Base-by-base conservation (phyloP, 2,329 filamentous ascomycete genomes). In the Phyllosticta capitalensis region DNA sequence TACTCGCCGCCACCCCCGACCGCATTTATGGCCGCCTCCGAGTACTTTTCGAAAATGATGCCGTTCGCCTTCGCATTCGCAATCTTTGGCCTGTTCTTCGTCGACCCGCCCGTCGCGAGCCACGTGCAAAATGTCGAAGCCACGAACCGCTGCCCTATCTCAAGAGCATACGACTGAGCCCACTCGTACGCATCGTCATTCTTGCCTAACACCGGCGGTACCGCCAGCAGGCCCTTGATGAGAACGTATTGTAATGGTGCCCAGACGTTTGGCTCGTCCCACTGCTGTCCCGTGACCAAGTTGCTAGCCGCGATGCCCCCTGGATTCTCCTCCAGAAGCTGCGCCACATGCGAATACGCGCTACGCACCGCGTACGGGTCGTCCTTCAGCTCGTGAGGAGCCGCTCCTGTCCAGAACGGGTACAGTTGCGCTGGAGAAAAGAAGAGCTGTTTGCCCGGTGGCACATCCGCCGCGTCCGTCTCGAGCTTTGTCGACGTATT, bases 231-330 rank as follows among this genome's bases (percentile, higher is more conserved):
- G 6, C 83, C 83, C 48, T 82, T 68, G 74, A 87, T 87, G 24
- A 87, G 74, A 51, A 84, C 76, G 69, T 88, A 83, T 74, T 84
- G 81, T 55, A 86, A 76, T 2, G 84, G 84, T 10, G 85, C 85
- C 85, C 85, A 88, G 24, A 87, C 85, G 65, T 84, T 87, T 0
- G 84, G 84, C 68, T 86, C 80, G 59, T 88, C 85, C 85, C 85
- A 88, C 67, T 88, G 85, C 74, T 88, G 80, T 14, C 81, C 81
- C 0, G 84, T 83, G 52, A 70, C 66, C 60, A 83, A 73, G 66
- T 87, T 87, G 3, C 83, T 86, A 0, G 85, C 82, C 1, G 84
- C 77, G 52, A 87, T 81, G 38, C 80, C 84, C 38, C 85, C 85
- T 0, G 71, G 69, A 12, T 78, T 77, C 28, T 71, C 68, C 10